phyloP scores from a whole-genome alignment of 805 yeast genomes.

The Starmerella khaoyaiensis region DNA sequence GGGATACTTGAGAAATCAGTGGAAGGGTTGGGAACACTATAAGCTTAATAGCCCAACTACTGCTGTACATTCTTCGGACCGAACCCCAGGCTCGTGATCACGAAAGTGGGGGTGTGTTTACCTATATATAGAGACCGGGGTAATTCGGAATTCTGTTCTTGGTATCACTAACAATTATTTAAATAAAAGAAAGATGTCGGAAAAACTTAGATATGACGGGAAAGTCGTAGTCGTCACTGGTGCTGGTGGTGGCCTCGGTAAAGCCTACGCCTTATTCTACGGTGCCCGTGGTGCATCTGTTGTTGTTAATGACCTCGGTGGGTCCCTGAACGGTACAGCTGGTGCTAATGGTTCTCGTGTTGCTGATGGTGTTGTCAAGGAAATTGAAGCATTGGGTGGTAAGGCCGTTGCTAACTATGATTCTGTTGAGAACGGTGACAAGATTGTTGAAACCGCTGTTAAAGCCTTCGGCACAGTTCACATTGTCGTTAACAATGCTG shows the following conservation, averaged over 20 bases:
- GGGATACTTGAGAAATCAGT: too few relatives aligned
- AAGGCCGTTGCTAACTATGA: slow-evolving; percentile 88
- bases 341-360: slow-evolving; percentile 43
- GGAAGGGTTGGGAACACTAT: too few relatives aligned
- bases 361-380: slow-evolving; percentile 82
- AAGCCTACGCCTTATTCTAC: slow-evolving; percentile 70
- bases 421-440: slow-evolving; percentile 74
- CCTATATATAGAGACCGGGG: too few relatives aligned
- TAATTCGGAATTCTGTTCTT: too few relatives aligned
- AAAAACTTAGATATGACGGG: slow-evolving; percentile 45
- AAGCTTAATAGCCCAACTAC: too few relatives aligned
- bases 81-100: too few relatives aligned
- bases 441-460: slow-evolving; percentile 74
- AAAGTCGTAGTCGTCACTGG: slow-evolving; percentile 91
- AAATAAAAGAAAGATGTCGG: slow-evolving; percentile 11
- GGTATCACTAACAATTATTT: not conserved
- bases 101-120: too few relatives aligned
- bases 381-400: slow-evolving; percentile 65
- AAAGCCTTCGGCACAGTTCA: slow-evolving; percentile 81
- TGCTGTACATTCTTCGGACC: too few relatives aligned
- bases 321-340: slow-evolving; percentile 63
- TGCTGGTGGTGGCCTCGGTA: slow-evolving; percentile 95
- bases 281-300: slow-evolving; percentile 90
- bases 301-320: slow-evolving; percentile 90
- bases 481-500: slow-evolving; percentile 84